phyloP scores from a whole-genome alignment of 2,329 filamentous ascomycete genomes.

The Gaeumannomyces sp. region DNA sequence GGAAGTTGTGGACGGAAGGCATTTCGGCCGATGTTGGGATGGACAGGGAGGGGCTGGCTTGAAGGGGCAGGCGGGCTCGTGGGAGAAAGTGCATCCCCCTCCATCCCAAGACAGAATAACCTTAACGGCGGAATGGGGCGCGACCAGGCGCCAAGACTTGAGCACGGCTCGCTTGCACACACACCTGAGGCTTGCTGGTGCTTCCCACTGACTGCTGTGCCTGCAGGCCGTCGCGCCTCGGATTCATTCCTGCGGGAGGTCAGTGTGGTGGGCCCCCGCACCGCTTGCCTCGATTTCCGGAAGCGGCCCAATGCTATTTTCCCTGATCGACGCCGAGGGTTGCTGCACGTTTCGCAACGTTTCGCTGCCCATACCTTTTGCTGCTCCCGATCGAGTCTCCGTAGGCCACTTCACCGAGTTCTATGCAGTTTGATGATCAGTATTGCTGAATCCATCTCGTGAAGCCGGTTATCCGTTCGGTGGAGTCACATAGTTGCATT shows the following conservation, averaged over 20 bases:
- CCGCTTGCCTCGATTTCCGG: background rate
- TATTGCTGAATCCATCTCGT: no score
- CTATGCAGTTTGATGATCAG: background rate
- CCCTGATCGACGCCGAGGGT: conserved; percentile 24
- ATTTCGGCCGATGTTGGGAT: conserved; percentile 16
- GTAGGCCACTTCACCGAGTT: background rate
- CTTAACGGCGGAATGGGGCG: conserved; percentile 12
- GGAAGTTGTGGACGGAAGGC: conserved; percentile 22
- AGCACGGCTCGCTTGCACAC: background rate
- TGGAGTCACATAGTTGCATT: background rate
- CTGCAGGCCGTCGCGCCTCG: background rate
- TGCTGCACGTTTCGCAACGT: conserved; percentile 23
- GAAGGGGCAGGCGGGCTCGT: conserved; percentile 10
- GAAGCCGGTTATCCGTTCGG: background rate
- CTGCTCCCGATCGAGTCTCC: no score
- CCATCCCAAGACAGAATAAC: conserved; percentile 13
- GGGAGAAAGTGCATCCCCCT: conserved; percentile 2
- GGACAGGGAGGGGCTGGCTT: conserved; percentile 4
- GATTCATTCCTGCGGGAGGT: background rate
- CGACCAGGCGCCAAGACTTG: background rate
- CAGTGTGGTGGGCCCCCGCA: background rate
- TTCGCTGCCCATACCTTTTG: conserved; percentile 14
- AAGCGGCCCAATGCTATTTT: conserved; percentile 10
- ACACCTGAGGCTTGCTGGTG: background rate
- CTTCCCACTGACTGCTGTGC: background rate